Conservation (phyloP, 2,329 filamentous ascomycete species). For the Neofusicoccum umdonicola region DNA sequence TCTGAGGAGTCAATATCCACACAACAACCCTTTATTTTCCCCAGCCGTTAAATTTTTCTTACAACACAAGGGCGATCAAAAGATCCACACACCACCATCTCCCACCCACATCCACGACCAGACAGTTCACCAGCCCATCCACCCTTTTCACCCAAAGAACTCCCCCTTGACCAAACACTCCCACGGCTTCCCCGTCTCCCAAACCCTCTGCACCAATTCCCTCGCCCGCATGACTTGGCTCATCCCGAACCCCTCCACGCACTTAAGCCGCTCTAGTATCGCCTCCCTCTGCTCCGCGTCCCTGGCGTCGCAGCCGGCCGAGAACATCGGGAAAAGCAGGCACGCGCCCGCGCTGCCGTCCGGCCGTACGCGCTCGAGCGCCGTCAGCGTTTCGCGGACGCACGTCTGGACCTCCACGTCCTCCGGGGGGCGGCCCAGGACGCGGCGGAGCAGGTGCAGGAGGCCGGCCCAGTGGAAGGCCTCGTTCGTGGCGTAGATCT, state of each 20-base stretch:
- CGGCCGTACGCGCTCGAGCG: constrained; percentile 60
- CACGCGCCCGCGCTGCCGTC: constrained; percentile 73
- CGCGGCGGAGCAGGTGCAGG: constrained; percentile 71
- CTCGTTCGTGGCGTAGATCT: constrained; percentile 16
- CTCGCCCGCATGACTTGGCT: constrained; percentile 65
- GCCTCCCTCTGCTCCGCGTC: constrained; percentile 55
- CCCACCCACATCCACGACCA: constrained; percentile 11
- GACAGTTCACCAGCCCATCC: not conserved
- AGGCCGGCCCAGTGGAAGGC: constrained; percentile 47
- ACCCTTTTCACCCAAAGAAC: constrained; percentile 58
- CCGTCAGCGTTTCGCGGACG: constrained; percentile 61
- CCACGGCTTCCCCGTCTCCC: constrained; percentile 66
- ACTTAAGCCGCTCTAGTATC: constrained; percentile 64
- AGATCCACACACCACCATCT: not conserved
- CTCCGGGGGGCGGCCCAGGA: constrained; percentile 59
- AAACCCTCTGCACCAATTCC: constrained; percentile 65
- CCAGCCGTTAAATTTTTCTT: too few relatives aligned
- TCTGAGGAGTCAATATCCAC: too few relatives aligned
- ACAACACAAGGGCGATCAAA: too few relatives aligned
- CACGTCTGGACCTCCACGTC: constrained; percentile 62
- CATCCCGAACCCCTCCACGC: constrained; percentile 72
- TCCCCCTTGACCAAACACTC: constrained; percentile 65
- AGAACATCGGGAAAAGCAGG: constrained; percentile 77
- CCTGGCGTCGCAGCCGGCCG: constrained; percentile 71
- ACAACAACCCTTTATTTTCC: too few relatives aligned